Evolutionary conservation across 768 basidiomycete species (phyloP).

Genomic region (Bullera alba): DNA sequence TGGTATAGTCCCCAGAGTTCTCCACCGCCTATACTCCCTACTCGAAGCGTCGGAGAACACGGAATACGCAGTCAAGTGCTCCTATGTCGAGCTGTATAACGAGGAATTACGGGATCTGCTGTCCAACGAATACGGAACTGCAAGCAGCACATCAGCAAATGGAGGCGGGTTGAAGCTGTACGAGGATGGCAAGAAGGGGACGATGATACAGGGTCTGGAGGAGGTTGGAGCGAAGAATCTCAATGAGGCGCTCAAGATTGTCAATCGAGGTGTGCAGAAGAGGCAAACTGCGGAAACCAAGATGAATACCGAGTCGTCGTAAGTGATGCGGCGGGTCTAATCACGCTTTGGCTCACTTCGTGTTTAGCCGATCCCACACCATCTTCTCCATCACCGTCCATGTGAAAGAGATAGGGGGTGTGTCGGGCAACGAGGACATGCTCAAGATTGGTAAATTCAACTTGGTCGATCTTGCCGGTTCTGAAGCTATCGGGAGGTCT

Average conservation of each 20-base stretch:
- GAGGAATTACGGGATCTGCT: constrained; percentile 95
- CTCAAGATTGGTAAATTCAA: constrained; percentile 92
- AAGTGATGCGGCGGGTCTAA: constrained; percentile 8
- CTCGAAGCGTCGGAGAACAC: constrained; percentile 61
- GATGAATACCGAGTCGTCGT: constrained; percentile 68
- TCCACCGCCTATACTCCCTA: constrained; percentile 83
- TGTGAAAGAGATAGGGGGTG: constrained; percentile 67
- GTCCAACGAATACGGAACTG: constrained; percentile 57
- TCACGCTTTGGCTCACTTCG: background rate
- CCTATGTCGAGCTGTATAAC: constrained; percentile 93
- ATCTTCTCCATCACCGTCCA: constrained; percentile 96
- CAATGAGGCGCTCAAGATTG: constrained; percentile 69
- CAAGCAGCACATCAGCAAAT: constrained; percentile 2
- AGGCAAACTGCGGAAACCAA: constrained; percentile 92
- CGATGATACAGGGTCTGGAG: constrained; percentile 90
- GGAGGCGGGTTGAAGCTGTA: constrained; percentile 71
- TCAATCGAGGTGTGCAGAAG: constrained; percentile 81
- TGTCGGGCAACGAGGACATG: constrained; percentile 67
- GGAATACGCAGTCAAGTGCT: constrained; percentile 89
- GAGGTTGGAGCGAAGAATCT: constrained; percentile 78
- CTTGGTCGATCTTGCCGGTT: constrained; percentile 93
- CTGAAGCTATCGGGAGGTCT: constrained; percentile 91
- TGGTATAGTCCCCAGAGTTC: constrained; percentile 89
- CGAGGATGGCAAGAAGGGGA: constrained; percentile 78
- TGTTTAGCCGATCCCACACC: constrained; percentile 83